Evolutionary conservation across 306 rosid genomes (phyloP).

Genomic region (Lupinus albus): DNA sequence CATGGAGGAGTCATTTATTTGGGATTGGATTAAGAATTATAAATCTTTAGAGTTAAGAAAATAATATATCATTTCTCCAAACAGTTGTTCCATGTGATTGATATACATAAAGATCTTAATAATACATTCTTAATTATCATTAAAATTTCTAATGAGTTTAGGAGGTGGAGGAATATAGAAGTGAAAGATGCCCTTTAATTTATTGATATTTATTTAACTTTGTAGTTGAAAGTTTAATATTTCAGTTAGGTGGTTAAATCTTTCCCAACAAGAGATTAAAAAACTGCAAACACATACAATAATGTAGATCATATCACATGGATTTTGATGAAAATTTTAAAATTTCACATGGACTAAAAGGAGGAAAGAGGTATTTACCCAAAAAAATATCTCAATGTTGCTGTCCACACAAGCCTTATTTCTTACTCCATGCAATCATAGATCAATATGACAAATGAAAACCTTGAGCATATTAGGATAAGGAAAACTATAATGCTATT

Average conservation of each 20-base stretch:
- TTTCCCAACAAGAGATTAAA: background rate
- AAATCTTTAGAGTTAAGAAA: slow-evolving; percentile 32
- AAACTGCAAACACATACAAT: background rate
- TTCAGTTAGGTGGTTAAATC: background rate
- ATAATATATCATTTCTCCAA: background rate
- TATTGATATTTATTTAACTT: background rate
- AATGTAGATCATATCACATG: background rate
- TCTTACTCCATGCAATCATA: slow-evolving; percentile 15
- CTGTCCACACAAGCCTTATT: background rate
- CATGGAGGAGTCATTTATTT: slow-evolving; percentile 49
- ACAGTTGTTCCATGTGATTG: slow-evolving; percentile 16
- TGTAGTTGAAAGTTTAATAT: background rate
- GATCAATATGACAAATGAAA: slow-evolving; percentile 22
- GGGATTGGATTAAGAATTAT: slow-evolving; percentile 45
- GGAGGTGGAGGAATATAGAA: background rate
- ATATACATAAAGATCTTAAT: background rate
- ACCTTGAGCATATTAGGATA: slow-evolving; percentile 4
- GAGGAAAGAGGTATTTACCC: background rate
- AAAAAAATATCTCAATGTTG: background rate
- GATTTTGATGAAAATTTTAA: background rate
- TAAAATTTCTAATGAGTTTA: slow-evolving; percentile 1
- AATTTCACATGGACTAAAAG: background rate
- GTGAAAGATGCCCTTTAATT: background rate
- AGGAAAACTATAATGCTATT: too few relatives aligned
- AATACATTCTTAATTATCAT: background rate